Base-by-base conservation (phyloP, 768 basidiomycete species). In the Boletales sp. region DNA sequence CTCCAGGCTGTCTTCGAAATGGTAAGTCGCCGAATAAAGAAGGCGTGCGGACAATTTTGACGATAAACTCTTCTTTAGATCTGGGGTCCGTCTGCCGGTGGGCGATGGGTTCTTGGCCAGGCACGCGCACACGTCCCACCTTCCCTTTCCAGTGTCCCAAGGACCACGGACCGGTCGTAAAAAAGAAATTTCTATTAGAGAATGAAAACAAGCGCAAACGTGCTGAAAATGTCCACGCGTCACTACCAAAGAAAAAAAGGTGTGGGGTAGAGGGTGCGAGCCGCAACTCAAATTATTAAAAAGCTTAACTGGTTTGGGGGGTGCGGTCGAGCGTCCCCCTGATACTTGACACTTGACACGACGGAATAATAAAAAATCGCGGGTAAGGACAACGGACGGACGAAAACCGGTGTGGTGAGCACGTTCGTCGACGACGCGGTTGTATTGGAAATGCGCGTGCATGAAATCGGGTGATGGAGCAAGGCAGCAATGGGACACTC, bases 401-500 rank as follows among this genome's bases (percentile, higher is more conserved):
- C 15, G 34, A 34, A 34, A 15, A 15, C 14, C 34, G 34, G 12
- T 13, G 34, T 7, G 12, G 17, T 28, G 41, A 32, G 7, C 25
- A 34, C n/a, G 40, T 42, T 9, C 13, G 40, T 35, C 1, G 34
- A 12, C 34, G 25, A 28, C 25, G 25, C 25, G 25, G 25, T 28
- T 6, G 25, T 28, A 28, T 28, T 7, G 25, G 25, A 28, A 7
- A 28, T 28, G 25, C 25, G 28, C 1, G 30, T 31, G 37, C 37
- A 4, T 28, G 54, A 50, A 30, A 57, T 42, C 44, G 33, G 15
- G 51, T 44, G 51, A 19, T 28, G 43, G 56, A 21, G 38, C 12
- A 14, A n/a, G 54, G 55, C 58, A 28, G 21, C 34, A 34, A 55
- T 57, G 56, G 65, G 72, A 73, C 76, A 66, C 76, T 69, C 72